Evolutionary conservation across 129 eudicot species (phyloP).

Genomic region (Pittosporum tobira): DNA sequence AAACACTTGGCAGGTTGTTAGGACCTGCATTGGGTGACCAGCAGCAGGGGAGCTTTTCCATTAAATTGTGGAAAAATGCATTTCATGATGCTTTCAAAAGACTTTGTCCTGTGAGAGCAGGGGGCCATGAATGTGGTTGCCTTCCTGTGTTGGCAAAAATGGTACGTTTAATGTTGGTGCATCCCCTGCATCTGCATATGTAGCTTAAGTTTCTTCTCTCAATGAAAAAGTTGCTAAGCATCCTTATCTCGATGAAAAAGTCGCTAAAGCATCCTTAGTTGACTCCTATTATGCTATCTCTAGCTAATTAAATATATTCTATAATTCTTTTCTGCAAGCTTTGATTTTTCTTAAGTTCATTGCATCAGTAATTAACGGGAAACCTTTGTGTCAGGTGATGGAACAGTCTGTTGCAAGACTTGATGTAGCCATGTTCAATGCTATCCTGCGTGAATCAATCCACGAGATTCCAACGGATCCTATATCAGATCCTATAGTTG

Average conservation of each 20-base stretch:
- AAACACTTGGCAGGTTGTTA: slow-evolving; percentile 39
- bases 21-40: slow-evolving; percentile 68
- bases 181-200: background rate
- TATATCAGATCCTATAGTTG: slow-evolving; percentile 93
- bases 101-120: slow-evolving; percentile 96
- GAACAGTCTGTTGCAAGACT: slow-evolving; percentile 90
- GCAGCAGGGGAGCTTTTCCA: slow-evolving; percentile 66
- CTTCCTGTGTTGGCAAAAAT: slow-evolving; percentile 79
- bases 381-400: slow-evolving; percentile 52
- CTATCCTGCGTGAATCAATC: slow-evolving; percentile 91
- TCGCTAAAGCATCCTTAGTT: too few relatives aligned
- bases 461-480: slow-evolving; percentile 96
- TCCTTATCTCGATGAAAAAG: too few relatives aligned
- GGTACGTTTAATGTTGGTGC: slow-evolving; percentile 30
- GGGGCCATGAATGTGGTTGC: slow-evolving; percentile 97
- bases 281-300: too few relatives aligned
- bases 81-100: slow-evolving; percentile 76
- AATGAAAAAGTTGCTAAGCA: too few relatives aligned
- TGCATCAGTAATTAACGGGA: background rate
- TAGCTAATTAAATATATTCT: too few relatives aligned
- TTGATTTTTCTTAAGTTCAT: background rate
- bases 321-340: too few relatives aligned
- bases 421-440: slow-evolving; percentile 98
- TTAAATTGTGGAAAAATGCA: slow-evolving; percentile 77
- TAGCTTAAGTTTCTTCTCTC: slow-evolving; percentile 10